Percentiles rank a stretch among this genome's conserved stretches.
phyloP scores from a whole-genome alignment of 148 eudicot genomes.

The Silene uniflora region DNA sequence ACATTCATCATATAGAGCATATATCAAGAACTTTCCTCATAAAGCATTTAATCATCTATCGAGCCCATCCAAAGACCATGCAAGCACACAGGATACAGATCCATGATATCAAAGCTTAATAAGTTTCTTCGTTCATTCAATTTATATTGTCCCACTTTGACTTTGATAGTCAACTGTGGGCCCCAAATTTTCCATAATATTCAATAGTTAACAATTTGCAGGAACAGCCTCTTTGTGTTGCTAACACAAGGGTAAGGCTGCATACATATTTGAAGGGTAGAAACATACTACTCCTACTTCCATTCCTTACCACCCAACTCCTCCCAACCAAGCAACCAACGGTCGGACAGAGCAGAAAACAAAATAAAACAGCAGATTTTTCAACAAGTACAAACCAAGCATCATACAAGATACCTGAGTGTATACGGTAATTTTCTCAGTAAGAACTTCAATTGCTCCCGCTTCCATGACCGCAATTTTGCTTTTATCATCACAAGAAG shows the following conservation, averaged over 20 bases:
- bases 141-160: too few species aligned
- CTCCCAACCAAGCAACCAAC: neutral
- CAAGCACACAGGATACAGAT: slow-evolving; percentile 9
- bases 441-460: slow-evolving; percentile 79
- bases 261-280: too few species aligned
- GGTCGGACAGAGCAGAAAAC: neutral
- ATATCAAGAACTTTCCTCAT: slow-evolving; percentile 7
- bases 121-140: neutral
- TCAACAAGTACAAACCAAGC: neutral
- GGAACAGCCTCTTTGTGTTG: too few species aligned
- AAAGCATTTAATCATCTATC: neutral
- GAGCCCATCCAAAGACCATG: neutral
- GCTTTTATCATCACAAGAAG: slow-evolving; percentile 61
- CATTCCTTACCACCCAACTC: neutral
- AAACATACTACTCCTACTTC: too few species aligned
- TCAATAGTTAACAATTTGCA: too few species aligned
- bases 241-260: too few species aligned
- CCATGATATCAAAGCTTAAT: neutral
- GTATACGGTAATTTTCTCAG: slow-evolving; percentile 64
- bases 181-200: neutral
- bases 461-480: slow-evolving; percentile 78
- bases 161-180: too few species aligned
- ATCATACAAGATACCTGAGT: slow-evolving; percentile 46
- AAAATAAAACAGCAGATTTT: neutral
- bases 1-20: slow-evolving; percentile 13